These are phyloP conservation scores for Amanita pseudoporphyria DNA, from an alignment of 768 basidiomycete species.

Conservation along the genomic window DNA sequence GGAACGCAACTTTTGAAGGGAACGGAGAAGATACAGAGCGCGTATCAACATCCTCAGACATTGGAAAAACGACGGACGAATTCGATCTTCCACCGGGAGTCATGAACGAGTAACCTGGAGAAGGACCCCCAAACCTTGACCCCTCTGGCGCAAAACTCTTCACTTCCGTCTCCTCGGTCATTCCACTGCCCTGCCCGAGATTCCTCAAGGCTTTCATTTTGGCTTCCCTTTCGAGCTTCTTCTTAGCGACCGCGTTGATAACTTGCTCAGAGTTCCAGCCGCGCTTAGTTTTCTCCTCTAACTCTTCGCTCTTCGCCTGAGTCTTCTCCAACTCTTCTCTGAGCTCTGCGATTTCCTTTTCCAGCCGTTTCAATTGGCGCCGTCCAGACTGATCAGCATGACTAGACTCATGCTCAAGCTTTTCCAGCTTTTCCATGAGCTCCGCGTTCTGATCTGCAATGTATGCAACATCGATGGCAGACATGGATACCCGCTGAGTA, in stretches of 20 bases:
- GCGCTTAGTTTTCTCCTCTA: constrained; percentile 55
- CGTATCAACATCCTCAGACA: background rate
- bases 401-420: constrained; percentile 60
- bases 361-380: constrained; percentile 59
- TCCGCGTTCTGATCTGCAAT: constrained; percentile 82
- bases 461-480: constrained; percentile 56
- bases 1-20: constrained; percentile 8
- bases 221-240: constrained; percentile 43
- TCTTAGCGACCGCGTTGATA: constrained; percentile 33
- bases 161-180: constrained; percentile 23
- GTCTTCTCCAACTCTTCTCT: constrained; percentile 70
- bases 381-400: constrained; percentile 60
- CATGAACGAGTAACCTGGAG: constrained; percentile 20
- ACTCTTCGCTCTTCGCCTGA: constrained; percentile 58
- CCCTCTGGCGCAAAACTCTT: constrained; percentile 58
- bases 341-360: constrained; percentile 71
- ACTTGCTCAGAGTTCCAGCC: constrained; percentile 32
- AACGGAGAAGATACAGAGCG: constrained; percentile 3
- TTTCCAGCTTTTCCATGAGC: constrained; percentile 64
- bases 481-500: constrained; percentile 48
- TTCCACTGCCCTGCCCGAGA: constrained; percentile 19
- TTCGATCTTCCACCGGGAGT: constrained; percentile 16
- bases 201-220: constrained; percentile 44
- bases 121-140: constrained; percentile 27
- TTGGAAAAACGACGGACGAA: constrained; percentile 8